Conservation (phyloP, 495 filamentous ascomycete genomes). For the Amniculicola lignicola region DNA sequence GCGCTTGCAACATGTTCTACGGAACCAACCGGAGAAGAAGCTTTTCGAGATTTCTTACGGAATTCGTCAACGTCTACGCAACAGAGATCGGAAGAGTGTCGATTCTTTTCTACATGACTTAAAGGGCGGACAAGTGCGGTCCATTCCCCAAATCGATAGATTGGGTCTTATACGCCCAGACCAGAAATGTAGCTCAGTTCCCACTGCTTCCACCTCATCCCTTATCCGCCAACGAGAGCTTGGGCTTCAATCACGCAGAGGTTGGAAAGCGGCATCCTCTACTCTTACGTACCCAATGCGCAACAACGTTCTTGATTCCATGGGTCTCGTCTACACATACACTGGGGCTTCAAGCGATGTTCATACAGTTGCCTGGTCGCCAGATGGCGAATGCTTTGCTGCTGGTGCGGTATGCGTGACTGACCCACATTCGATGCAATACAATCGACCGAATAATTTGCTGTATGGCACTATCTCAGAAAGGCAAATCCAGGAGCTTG, state of each 20-base stretch:
- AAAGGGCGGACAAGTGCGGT: constrained; percentile 1
- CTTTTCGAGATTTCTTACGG: constrained; percentile 12
- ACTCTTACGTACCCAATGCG: constrained; percentile 30
- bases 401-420: constrained; percentile 69
- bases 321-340: constrained; percentile 35
- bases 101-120: constrained; percentile 31
- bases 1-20: constrained; percentile 15
- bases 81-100: constrained; percentile 11
- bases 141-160: constrained; percentile 18
- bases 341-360: constrained; percentile 56
- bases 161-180: constrained; percentile 15
- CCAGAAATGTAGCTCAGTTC: neutral
- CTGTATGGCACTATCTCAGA: constrained; percentile 61
- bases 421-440: constrained; percentile 74
- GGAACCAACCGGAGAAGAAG: constrained; percentile 12
- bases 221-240: constrained; percentile 39
- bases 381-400: constrained; percentile 45
- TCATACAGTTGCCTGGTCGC: constrained; percentile 54
- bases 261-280: constrained; percentile 14
- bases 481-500: constrained; percentile 59
- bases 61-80: constrained; percentile 4
- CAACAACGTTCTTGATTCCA: constrained; percentile 30
- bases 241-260: constrained; percentile 28
- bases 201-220: constrained; percentile 12
- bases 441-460: constrained; percentile 78